Conservation (phyloP, 371 early-diverging fungal species). For the Mortierella sp. region DNA sequence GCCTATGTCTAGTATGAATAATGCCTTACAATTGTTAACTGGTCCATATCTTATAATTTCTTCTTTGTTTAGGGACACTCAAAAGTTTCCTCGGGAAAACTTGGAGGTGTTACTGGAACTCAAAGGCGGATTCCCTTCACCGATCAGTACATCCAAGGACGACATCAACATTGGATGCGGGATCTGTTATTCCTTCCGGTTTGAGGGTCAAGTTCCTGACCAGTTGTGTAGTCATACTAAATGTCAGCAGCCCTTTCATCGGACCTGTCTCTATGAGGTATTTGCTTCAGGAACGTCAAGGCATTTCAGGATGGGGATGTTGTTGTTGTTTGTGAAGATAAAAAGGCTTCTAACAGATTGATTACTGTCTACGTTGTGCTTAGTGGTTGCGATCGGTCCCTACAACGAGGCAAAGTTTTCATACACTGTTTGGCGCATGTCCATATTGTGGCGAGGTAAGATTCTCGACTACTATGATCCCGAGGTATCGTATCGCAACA, state of each 20-base stretch:
- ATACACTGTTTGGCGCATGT: slow-evolving; percentile 67
- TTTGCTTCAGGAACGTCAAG: neutral
- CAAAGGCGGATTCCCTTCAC: slow-evolving; percentile 54
- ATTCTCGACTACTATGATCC: too few species aligned
- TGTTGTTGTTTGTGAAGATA: neutral
- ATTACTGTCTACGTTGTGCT: neutral
- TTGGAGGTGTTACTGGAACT: slow-evolving; percentile 40
- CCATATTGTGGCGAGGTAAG: slow-evolving; percentile 70
- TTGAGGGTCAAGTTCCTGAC: slow-evolving; percentile 62
- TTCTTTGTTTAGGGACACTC: slow-evolving; percentile 22
- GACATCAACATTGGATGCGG: slow-evolving; percentile 70
- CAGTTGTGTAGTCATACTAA: slow-evolving; percentile 63
- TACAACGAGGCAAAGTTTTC: slow-evolving; percentile 67
- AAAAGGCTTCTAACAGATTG: neutral
- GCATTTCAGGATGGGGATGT: neutral
- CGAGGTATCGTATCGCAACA: too few species aligned
- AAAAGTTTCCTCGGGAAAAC: slow-evolving; percentile 44
- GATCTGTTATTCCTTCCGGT: slow-evolving; percentile 65
- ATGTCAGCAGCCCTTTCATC: slow-evolving; percentile 68
- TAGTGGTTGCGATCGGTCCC: slow-evolving; percentile 69
- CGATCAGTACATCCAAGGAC: slow-evolving; percentile 40
- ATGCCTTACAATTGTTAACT: neutral
- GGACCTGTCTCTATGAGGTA: slow-evolving; percentile 65
- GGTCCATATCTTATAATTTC: neutral
- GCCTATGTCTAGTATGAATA: neutral